Evolutionary conservation across 2,329 filamentous ascomycete species (phyloP).

Genomic region (Didymella exigua): DNA sequence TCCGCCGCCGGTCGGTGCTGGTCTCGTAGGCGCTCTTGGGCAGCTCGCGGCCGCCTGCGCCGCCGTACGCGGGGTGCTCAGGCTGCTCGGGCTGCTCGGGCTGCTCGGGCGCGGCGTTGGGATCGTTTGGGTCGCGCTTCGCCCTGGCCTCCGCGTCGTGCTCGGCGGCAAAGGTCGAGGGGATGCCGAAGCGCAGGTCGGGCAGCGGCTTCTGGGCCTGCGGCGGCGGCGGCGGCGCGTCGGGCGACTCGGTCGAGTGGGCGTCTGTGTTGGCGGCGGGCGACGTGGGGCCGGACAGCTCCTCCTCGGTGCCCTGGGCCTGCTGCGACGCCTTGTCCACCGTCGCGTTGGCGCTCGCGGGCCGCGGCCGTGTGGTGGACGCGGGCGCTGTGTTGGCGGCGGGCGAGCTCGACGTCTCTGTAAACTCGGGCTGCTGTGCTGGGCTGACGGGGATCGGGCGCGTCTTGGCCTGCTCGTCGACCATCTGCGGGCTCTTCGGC

Average conservation of each 20-base stretch:
- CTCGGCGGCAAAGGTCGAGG: constrained; percentile 85
- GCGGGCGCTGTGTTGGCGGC: constrained; percentile 28
- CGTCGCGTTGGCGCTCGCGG: constrained; percentile 22
- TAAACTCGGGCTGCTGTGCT: constrained; percentile 47
- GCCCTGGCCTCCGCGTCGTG: constrained; percentile 46
- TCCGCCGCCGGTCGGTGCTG: constrained; percentile 82
- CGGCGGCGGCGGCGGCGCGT: constrained; percentile 40
- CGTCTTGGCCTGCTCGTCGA: constrained; percentile 33
- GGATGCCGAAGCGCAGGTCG: constrained; percentile 92
- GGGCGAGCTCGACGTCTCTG: constrained; percentile 25
- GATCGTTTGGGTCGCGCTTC: constrained; percentile 34
- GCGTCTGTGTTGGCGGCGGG: constrained; percentile 46
- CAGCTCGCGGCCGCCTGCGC: constrained; percentile 68
- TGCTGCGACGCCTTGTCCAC: constrained; percentile 28
- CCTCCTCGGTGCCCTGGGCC: constrained; percentile 32
- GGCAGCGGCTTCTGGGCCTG: constrained; percentile 72
- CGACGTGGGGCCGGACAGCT: constrained; percentile 44
- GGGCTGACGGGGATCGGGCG: constrained; percentile 32
- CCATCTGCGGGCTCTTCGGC: constrained; percentile 32
- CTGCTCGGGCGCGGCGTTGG: constrained; percentile 56
- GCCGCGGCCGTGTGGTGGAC: constrained; percentile 22
- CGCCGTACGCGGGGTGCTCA: constrained; percentile 53
- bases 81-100: constrained; percentile 58
- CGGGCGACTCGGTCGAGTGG: constrained; percentile 45
- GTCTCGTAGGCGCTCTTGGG: constrained; percentile 86